Conservation (phyloP, 176 grass and related monocot genomes). For the Phoenix roebelenii region DNA sequence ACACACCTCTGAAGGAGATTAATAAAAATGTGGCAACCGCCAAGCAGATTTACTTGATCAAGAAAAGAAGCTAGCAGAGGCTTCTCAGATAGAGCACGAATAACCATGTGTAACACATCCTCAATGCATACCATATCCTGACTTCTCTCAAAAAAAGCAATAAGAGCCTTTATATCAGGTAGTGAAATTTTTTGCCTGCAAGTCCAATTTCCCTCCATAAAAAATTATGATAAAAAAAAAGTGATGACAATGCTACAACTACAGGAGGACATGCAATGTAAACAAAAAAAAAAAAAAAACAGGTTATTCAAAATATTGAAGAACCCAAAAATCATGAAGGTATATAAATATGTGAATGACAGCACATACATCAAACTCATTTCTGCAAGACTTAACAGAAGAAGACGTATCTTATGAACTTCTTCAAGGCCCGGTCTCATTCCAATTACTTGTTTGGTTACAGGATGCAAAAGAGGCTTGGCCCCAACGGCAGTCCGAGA, state of each 20-base stretch:
- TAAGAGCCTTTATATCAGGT: constrained; percentile 74
- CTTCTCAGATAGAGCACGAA: constrained; percentile 68
- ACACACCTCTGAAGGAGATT: constrained; percentile 90
- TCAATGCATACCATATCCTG: constrained; percentile 93
- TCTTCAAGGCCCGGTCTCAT: constrained; percentile 67
- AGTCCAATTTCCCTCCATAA: constrained; percentile 20
- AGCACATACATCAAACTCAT: constrained; percentile 72
- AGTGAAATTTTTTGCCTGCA: constrained; percentile 70
- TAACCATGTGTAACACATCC: constrained; percentile 89
- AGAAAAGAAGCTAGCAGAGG: constrained; percentile 65
- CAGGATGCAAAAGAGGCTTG: constrained; percentile 53
- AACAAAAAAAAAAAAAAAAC: background rate
- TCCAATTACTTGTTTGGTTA: constrained; percentile 58
- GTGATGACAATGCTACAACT: constrained; percentile 1
- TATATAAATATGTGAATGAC: background rate
- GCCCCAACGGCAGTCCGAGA: constrained; percentile 35
- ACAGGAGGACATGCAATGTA: background rate
- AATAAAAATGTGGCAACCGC: constrained; percentile 85
- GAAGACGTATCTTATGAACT: constrained; percentile 74
- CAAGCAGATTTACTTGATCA: constrained; percentile 77
- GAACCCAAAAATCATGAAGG: too few relatives aligned
- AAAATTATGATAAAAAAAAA: constrained; percentile 4
- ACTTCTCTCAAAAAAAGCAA: constrained; percentile 92
- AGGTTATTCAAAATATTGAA: background rate
- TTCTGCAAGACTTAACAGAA: constrained; percentile 89